These are phyloP conservation scores for Cubamyces sp. DNA, from an alignment of 768 basidiomycete genomes.

Conservation along the genomic window DNA sequence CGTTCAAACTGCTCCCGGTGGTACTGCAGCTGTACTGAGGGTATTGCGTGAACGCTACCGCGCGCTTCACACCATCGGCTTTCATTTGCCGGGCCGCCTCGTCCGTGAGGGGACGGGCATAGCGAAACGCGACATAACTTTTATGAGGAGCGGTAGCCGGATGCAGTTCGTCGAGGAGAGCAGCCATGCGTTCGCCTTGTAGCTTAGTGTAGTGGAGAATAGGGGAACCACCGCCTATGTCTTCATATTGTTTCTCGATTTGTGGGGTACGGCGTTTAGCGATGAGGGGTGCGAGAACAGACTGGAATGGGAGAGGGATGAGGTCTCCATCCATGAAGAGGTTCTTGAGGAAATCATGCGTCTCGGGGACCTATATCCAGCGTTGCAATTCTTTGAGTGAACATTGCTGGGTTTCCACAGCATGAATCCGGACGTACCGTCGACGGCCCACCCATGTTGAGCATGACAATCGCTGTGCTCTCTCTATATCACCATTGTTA, in stretches of 20 bases:
- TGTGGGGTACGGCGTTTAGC: slow-evolving; percentile 87
- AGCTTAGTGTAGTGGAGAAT: slow-evolving; percentile 87
- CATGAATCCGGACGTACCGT: slow-evolving; percentile 56
- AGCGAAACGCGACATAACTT: slow-evolving; percentile 93
- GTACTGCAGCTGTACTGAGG: slow-evolving; percentile 99
- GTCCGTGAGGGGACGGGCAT: slow-evolving; percentile 87
- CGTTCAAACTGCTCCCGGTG: slow-evolving; percentile 96
- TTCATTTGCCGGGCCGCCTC: slow-evolving; percentile 83
- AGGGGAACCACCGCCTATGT: slow-evolving; percentile 96
- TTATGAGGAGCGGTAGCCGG: slow-evolving; percentile 95
- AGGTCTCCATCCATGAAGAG: slow-evolving; percentile 93
- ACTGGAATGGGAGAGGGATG: slow-evolving; percentile 94
- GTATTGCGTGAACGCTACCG: slow-evolving; percentile 97
- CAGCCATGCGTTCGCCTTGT: slow-evolving; percentile 90
- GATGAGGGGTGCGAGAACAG: slow-evolving; percentile 83
- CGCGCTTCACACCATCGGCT: slow-evolving; percentile 87
- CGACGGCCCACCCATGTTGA: slow-evolving; percentile 99
- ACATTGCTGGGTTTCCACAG: not conserved
- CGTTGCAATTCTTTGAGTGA: not conserved
- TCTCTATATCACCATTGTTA: slow-evolving; percentile 1
- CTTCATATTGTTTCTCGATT: slow-evolving; percentile 93
- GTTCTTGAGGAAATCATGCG: slow-evolving; percentile 88
- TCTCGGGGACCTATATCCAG: slow-evolving; percentile 76
- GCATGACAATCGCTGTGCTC: slow-evolving; percentile 80
- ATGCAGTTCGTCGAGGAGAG: slow-evolving; percentile 91